Evolutionary conservation across 331 rosid genomes (phyloP), one percentile per base, ranked within the genome.

Genomic region (Saraca asoca): DNA sequence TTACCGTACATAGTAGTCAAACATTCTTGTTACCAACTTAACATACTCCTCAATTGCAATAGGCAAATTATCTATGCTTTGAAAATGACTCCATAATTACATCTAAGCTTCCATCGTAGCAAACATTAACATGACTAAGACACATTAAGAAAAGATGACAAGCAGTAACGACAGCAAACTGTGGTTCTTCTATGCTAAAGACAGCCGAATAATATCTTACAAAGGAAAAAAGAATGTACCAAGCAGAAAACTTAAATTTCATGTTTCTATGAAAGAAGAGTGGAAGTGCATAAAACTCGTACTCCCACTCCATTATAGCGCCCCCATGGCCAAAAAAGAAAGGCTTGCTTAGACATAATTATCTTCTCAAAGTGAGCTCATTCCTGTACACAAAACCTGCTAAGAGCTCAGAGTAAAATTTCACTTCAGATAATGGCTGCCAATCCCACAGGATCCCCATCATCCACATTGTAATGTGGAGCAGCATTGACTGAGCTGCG

Each of bases 371-470:
- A 19, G 41, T 9, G 55, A 78, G 71, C 80, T 87, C 83, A 70
- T 45, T 77, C 81, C 88, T 87, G 91, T 85, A 93, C 95, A 89
- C 76, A 56, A 75, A 79, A 72, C 73, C 68, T 49, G 81, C 74
- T 66, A 52, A 62, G 64, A 81, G 64, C 75, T 45, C 63, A 31
- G 43, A 54, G 48, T 45, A 53, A 44, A 42, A 37, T 77, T 39
- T 92, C 82, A 89, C 79, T 39, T 92, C 82, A 89, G 39, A 88
- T 71, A 13, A 93, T 78, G 73, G 94, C 70, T 41, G 97, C 96
- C 83, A 93, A 75, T 13, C 98, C 98, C 24, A 89, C 20, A 39
- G 8, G 14, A 0, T 85, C 96, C 51, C 85, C 96, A 14, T 90
- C 98, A 53, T 83, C 87, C 35, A 77, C 85, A 67, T 75, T 86